These are phyloP conservation scores for Daldinia eschscholtzii DNA, from an alignment of 2,329 filamentous ascomycete genomes.

Conservation along the genomic window DNA sequence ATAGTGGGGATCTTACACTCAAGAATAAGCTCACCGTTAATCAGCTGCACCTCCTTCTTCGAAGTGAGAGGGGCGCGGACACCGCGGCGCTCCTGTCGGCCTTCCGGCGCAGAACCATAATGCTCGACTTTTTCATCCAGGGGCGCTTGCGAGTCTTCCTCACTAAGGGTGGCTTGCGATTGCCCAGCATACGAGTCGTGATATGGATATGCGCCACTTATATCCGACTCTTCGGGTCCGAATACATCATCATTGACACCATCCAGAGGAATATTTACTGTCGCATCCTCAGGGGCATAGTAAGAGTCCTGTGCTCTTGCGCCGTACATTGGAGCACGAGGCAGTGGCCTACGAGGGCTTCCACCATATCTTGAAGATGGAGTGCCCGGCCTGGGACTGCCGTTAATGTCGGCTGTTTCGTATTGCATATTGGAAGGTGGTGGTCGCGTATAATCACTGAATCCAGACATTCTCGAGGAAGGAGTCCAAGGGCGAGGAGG, in stretches of 20 bases:
- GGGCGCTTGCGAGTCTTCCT: constrained; percentile 56
- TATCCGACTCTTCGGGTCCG: constrained; percentile 68
- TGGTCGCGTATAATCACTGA: constrained; percentile 76
- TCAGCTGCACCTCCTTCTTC: constrained; percentile 93
- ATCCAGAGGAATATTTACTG: constrained; percentile 77
- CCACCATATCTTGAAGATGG: constrained; percentile 90
- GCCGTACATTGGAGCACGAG: constrained; percentile 88
- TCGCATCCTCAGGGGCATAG: constrained; percentile 74
- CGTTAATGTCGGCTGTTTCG: constrained; percentile 90
- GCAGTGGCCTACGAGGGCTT: constrained; percentile 86
- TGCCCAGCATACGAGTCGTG: constrained; percentile 69
- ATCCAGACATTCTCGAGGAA: constrained; percentile 60
- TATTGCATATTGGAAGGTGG: constrained; percentile 79
- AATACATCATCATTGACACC: constrained; percentile 79
- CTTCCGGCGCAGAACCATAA: constrained; percentile 88
- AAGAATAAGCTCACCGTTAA: constrained; percentile 96
- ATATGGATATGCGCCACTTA: constrained; percentile 67
- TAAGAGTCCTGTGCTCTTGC: constrained; percentile 63
- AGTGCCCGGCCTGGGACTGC: constrained; percentile 89
- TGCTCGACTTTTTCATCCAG: constrained; percentile 74
- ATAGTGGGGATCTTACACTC: constrained; percentile 99
- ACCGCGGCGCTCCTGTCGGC: constrained; percentile 87
- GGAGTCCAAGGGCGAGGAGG: constrained; percentile 73
- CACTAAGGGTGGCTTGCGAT: constrained; percentile 68
- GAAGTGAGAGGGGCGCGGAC: constrained; percentile 88